Evolutionary conservation across 768 basidiomycete genomes (phyloP), one percentile per base, ranked within the genome.

Genomic region (Neoboletus brunneissimus): DNA sequence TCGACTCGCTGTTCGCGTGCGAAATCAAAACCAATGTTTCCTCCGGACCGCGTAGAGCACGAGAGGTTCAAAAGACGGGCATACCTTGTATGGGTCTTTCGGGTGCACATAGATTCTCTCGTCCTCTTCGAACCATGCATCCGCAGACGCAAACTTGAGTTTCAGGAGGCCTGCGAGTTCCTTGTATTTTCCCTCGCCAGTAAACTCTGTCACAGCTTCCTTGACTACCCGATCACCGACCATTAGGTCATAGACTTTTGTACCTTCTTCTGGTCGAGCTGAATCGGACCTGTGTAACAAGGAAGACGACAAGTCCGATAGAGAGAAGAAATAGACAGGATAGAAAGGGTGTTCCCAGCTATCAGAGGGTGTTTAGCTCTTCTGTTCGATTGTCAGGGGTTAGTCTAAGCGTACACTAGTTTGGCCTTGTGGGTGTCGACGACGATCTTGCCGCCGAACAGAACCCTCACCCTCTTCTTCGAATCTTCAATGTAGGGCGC

Each of bases 71-170:
- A 3, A 18, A n/a, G n/a, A 22, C 2, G 27, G 34, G n/a, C 55
- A 44, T 4, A 85, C 86, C 76, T 88, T 87, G 70, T 85, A 88
- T 1, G 85, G 85, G 65, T 88, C 85, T 62, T 82, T 86, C 9
- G 84, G 81, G 56, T 87, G 85, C 2, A 77, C 72, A 54, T 76
- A 82, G 31, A 87, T 77, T 53, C 81, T 67, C 47, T 88, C 84
- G 48, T 86, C 85, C 64, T 87, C 85, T 71, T 87, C 85, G 50
- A 86, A 84, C 86, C 86, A 87, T 4, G 78, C 77, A 58, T 85
- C 85, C 63, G 79, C 77, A 18, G 76, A 77, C 15, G 69, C 67
- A 51, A 84, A 85, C 13, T 66, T 64, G 55, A 88, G 64, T 46
- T 76, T 81, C 37, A 81, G 70, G 29, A 86, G 72, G 7, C 80